A percentile compares a stretch with the other conserved stretches of the same genome.
These are phyloP conservation scores for Graphilbum ipis-grandicollis DNA, from an alignment of 2,329 filamentous ascomycete species.

Conservation along the genomic window DNA sequence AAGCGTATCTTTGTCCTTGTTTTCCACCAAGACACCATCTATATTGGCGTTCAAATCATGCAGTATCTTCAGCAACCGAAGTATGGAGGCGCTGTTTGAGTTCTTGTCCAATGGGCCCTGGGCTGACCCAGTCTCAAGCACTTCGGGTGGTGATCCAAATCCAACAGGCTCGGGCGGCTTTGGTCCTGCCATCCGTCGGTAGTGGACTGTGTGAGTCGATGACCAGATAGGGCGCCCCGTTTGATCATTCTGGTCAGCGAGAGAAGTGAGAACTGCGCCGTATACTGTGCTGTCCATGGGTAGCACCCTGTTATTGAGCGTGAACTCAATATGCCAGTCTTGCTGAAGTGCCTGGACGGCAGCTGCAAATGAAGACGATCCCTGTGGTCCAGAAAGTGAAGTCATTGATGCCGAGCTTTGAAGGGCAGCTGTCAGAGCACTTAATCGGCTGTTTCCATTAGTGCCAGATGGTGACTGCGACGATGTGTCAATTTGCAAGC, in stretches of 20 bases:
- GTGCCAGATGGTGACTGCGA: constrained; percentile 35
- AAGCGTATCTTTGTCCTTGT: constrained; percentile 52
- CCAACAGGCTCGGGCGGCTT: constrained; percentile 56
- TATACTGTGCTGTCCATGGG: constrained; percentile 92
- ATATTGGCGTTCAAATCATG: constrained; percentile 88
- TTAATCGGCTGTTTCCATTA: constrained; percentile 12
- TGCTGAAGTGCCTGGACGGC: constrained; percentile 66
- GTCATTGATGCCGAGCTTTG: constrained; percentile 27
- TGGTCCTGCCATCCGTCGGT: constrained; percentile 70
- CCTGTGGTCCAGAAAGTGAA: constrained; percentile 37
- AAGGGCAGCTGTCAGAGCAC: constrained; percentile 20
- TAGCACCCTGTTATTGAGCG: constrained; percentile 65
- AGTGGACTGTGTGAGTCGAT: constrained; percentile 77
- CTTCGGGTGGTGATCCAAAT: constrained; percentile 38
- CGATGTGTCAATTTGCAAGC: constrained; percentile 70
- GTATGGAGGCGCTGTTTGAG: constrained; percentile 69
- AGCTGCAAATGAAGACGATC: constrained; percentile 67
- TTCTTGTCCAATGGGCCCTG: constrained; percentile 67
- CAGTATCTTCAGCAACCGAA: constrained; percentile 74
- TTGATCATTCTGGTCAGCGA: constrained; percentile 38
- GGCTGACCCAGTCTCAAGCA: no score
- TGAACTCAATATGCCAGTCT: constrained; percentile 97
- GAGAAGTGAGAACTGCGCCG: constrained; percentile 63
- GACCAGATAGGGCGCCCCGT: constrained; percentile 73
- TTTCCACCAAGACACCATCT: constrained; percentile 73